Evolutionary conservation across 2,329 filamentous ascomycete genomes (phyloP), one percentile per base, ranked within the genome.

Genomic region (Aspergillus oerlinghausenensis): DNA sequence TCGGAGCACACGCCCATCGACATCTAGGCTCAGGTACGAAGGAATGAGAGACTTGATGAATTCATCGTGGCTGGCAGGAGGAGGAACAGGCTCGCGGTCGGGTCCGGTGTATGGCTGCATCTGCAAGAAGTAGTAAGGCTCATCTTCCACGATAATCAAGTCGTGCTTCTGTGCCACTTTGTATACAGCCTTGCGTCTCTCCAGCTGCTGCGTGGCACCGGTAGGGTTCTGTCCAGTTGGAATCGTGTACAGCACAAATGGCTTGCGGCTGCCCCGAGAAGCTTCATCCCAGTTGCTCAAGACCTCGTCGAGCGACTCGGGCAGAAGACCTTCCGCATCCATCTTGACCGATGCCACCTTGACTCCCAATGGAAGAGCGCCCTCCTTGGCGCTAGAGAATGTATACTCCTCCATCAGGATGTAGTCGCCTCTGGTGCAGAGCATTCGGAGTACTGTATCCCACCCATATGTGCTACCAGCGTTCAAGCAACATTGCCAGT

Each of bases 51-150:
- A 79, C 10, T 82, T 78, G 57, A 97, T 77, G 73, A 97, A 97
- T 10, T 88, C 86, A 3, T 87, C 83, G 54, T 90, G 83, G 11
- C 77, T 84, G 38, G 79, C 74, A 6, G 88, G 87, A 0, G 83
- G 79, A 6, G 84, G 82, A 3, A 79, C 75, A 1, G 79, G 74
- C 0, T 81, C 73, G 17, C 79, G 74, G 61, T 80, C 73, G 32
- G 79, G 75, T 14, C 83, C 81, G 1, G 81, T 81, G 74, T 92
- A 93, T 0, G 88, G 85, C 65, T 89, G 85, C 84, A 87, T 87
- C 69, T 96, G 92, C 38, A 96, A 80, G 77, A 93, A 96, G 76
- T 95, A 96, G 77, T 96, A 96, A 1, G 92, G 92, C 71, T 96
- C 92, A 70, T 96, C 92, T 77, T 97, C 92, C 64, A 96, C 78